Conservation (phyloP, 2,329 filamentous ascomycete species). For the Penicillium vulpinum region DNA sequence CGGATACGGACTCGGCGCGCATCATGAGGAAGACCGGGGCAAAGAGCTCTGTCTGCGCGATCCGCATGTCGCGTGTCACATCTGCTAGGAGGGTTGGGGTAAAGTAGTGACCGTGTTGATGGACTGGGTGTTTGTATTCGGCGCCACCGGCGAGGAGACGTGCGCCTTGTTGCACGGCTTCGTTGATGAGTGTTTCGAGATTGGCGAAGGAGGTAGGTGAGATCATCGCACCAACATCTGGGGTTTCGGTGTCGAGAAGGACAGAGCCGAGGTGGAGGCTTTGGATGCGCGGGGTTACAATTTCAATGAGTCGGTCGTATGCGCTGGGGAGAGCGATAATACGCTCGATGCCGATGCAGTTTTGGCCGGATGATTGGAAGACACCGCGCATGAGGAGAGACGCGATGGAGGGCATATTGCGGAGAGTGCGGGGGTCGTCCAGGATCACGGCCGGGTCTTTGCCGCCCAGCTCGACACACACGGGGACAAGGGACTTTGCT, state of each 20-base stretch:
- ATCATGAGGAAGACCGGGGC: constrained; percentile 87
- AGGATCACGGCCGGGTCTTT: constrained; percentile 92
- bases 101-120: constrained; percentile 87
- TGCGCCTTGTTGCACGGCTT: constrained; percentile 77
- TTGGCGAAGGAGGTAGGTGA: constrained; percentile 72
- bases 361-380: constrained; percentile 94
- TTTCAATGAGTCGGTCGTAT: constrained; percentile 70
- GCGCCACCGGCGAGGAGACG: constrained; percentile 77
- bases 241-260: constrained; percentile 52
- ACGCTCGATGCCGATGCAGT: constrained; percentile 96
- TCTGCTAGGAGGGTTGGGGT: constrained; percentile 85
- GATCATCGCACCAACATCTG: constrained; percentile 86
- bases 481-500: constrained; percentile 79
- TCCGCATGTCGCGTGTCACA: constrained; percentile 79
- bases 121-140: constrained; percentile 67
- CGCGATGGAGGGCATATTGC: constrained; percentile 67
- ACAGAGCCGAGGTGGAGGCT: constrained; percentile 73
- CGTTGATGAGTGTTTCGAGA: constrained; percentile 73
- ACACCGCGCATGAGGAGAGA: constrained; percentile 87
- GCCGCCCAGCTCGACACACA: constrained; percentile 88
- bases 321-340: constrained; percentile 77
- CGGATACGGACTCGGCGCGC: constrained; percentile 63
- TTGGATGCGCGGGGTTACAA: constrained; percentile 72
- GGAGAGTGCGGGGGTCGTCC: constrained; percentile 65
- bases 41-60: constrained; percentile 90